Conservation (phyloP, 139 green algal species). For the Diplosphaera chodatii region DNA sequence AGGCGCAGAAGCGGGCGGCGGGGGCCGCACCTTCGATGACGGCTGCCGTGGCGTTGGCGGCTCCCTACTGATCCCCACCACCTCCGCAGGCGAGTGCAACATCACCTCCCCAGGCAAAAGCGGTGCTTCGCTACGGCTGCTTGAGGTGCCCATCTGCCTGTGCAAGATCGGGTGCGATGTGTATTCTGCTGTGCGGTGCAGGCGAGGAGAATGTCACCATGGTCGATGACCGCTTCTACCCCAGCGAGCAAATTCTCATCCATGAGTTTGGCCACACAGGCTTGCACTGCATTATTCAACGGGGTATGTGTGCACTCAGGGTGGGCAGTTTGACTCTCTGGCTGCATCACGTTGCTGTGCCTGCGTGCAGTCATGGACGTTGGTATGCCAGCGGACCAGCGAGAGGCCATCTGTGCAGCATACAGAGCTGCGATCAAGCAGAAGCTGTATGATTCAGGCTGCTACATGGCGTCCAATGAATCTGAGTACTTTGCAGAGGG, state of each 20-base stretch:
- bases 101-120: no score
- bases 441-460: conserved; percentile 3
- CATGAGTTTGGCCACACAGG: conserved; percentile 68
- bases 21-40: conserved; percentile 39
- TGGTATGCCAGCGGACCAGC: conserved; percentile 20
- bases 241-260: conserved; percentile 55
- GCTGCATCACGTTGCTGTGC: no score
- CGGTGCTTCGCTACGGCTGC: no score
- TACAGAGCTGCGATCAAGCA: conserved; percentile 13
- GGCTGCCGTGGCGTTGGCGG: conserved; percentile 60
- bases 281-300: no score
- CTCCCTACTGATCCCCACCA: conserved; percentile 32
- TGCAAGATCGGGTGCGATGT: no score
- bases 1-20: conserved; percentile 23
- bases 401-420: conserved; percentile 12
- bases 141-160: no score
- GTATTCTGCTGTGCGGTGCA: neutral
- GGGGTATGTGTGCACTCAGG: no score
- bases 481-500: no score
- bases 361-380: conserved; percentile 43
- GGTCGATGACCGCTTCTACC: conserved; percentile 43
- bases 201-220: conserved; percentile 51
- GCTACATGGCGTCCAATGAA: conserved; percentile 17
- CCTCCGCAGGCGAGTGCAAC: conserved; percentile 34
- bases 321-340: no score